phyloP scores from a whole-genome alignment of 768 basidiomycete genomes.

The Collybia mongolica region DNA sequence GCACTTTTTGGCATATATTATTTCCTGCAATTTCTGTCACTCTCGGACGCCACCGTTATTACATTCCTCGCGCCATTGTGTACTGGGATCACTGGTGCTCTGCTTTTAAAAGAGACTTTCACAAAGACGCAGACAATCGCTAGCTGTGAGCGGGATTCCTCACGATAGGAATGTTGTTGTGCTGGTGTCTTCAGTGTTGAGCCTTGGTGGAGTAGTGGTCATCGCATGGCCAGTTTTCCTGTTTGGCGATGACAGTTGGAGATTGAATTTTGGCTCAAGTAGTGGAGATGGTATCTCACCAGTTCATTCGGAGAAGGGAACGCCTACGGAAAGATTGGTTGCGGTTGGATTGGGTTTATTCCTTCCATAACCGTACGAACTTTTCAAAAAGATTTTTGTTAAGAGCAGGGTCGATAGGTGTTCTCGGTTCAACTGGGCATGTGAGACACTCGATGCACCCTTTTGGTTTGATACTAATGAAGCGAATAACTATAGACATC shows the following conservation, averaged over 20 bases:
- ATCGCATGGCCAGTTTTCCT: conserved; percentile 78
- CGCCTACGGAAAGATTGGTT: conserved; percentile 40
- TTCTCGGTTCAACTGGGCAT: conserved; percentile 67
- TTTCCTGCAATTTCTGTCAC: conserved; percentile 69
- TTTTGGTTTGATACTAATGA: not conserved
- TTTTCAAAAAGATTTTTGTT: not conserved
- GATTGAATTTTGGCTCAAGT: not conserved
- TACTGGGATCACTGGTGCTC: conserved; percentile 59
- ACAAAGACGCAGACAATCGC: conserved; percentile 53
- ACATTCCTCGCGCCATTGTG: conserved; percentile 72
- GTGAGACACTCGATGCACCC: conserved; percentile 37
- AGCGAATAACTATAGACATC: conserved; percentile 26
- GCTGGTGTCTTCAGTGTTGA: conserved; percentile 41
- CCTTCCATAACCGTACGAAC: no score
- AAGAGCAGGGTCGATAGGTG: conserved; percentile 39
- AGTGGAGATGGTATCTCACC: not conserved
- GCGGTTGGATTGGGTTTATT: conserved; percentile 11
- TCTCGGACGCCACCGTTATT: conserved; percentile 77
- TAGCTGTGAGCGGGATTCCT: conserved; percentile 28
- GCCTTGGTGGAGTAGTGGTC: conserved; percentile 74
- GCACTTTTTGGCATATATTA: conserved; percentile 48
- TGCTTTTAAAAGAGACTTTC: conserved; percentile 64
- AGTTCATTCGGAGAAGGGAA: conserved; percentile 24
- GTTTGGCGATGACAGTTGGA: conserved; percentile 44
- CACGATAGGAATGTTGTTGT: no score